Base-by-base conservation (phyloP, 306 rosid genomes). In the Datisca glomerata region DNA sequence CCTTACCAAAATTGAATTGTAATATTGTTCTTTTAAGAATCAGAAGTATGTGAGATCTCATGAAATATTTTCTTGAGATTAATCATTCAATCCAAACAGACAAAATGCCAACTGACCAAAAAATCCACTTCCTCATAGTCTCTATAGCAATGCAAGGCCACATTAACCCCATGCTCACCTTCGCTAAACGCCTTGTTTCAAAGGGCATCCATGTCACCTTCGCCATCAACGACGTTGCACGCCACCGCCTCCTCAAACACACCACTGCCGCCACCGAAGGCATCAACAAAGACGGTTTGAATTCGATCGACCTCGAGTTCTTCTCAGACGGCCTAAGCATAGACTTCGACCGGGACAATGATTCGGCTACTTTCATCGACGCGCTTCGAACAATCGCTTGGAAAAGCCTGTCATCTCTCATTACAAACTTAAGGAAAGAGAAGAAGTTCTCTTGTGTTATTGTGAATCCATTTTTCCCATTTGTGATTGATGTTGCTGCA, bases 101-200 rank as follows among this genome's bases (percentile, higher is more conserved):
- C n/a, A n/a, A n/a, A 52, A 75, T 68, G 73, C 3, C 49, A 3
- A 8, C 3, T 1, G 38, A 44, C 0, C 9, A 32, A 24, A 35
- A 43, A 8, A n/a, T 56, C 4, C 49, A 57, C 5, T 57, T 78
- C 44, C 66, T 78, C 0, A 61, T 78, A 65, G 71, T 70, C 16
- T 45, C 81, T 21, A 15, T 55, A 38, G 23, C 68, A 45, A 8
- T 64, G 2, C 87, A 74, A 55, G 87, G 76, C n/a, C 79, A 78
- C 24, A 21, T 74, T 2, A 78, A 74, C 18, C 87, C 82, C 9
- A 54, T 74, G 70, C 54, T 73, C 7, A 67, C 55, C 17, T 44
- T 74, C 4, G 74, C 82, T 5, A 67, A 53, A 4, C 47, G 32
- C 41, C 75, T 74, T 1, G 17, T 50, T 12, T 53, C 69, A 13